Percentiles rank a stretch among this genome's conserved stretches.
These are phyloP conservation scores for Monosporozyma servazzii DNA, from an alignment of 805 yeast genomes.

Conservation along the genomic window DNA sequence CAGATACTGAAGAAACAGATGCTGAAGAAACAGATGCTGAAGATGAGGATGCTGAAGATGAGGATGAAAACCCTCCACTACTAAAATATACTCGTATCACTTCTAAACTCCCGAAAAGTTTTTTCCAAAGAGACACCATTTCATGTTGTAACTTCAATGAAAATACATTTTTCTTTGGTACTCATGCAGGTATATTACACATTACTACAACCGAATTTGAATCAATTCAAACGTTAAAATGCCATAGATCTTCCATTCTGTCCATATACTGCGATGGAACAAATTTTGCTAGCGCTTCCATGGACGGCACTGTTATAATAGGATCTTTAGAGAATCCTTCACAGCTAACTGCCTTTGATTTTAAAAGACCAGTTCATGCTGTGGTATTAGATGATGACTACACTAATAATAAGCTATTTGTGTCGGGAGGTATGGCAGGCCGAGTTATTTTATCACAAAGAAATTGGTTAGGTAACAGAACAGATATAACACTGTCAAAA, in stretches of 20 bases:
- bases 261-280: slow-evolving; percentile 64
- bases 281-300: slow-evolving; percentile 77
- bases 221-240: slow-evolving; percentile 62
- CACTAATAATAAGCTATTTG: slow-evolving; percentile 48
- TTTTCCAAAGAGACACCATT: slow-evolving; percentile 69
- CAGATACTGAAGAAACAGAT: slow-evolving; percentile 15
- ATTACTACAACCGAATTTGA: slow-evolving; percentile 51
- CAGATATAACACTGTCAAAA: slow-evolving; percentile 54
- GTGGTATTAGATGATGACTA: slow-evolving; percentile 74
- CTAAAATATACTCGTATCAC: slow-evolving; percentile 66
- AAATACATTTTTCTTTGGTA: slow-evolving; percentile 64
- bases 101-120: slow-evolving; percentile 54
- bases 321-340: slow-evolving; percentile 50
- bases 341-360: slow-evolving; percentile 68
- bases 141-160: slow-evolving; percentile 60
- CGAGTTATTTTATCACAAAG: slow-evolving; percentile 62
- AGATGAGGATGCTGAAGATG: slow-evolving; percentile 31
- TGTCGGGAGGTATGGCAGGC: slow-evolving; percentile 88
- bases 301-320: slow-evolving; percentile 87
- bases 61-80: slow-evolving; percentile 50
- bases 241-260: slow-evolving; percentile 78
- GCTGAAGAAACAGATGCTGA: slow-evolving; percentile 21
- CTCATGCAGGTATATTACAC: slow-evolving; percentile 80
- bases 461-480: slow-evolving; percentile 81
- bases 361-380: slow-evolving; percentile 80